phyloP scores from a whole-genome alignment of 2,329 filamentous ascomycete genomes.

The Rutstroemia sp. region DNA sequence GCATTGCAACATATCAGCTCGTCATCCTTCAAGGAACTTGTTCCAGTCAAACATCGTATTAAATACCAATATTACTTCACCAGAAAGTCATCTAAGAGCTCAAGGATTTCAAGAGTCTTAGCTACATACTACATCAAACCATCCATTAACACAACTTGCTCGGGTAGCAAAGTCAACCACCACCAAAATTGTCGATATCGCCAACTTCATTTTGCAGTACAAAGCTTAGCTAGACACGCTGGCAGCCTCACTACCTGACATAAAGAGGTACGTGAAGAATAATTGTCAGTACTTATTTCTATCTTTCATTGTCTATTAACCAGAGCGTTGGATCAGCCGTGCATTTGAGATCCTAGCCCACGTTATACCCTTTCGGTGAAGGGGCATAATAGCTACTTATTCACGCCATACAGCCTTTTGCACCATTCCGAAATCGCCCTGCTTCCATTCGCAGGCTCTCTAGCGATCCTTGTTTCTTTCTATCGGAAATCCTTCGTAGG shows the following conservation, averaged over 20 bases:
- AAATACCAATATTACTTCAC: slow-evolving; percentile 5
- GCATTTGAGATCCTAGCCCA: slow-evolving; percentile 9
- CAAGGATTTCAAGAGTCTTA: neutral
- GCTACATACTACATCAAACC: neutral
- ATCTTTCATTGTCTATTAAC: slow-evolving; percentile 8
- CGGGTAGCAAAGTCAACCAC: neutral
- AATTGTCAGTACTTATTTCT: slow-evolving; percentile 3
- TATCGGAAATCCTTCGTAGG: slow-evolving; percentile 8
- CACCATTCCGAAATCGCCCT: slow-evolving; percentile 7
- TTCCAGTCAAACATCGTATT: slow-evolving; percentile 1
- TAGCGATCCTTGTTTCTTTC: slow-evolving; percentile 5
- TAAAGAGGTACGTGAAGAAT: neutral
- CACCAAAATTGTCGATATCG: neutral
- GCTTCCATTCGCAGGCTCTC: neutral
- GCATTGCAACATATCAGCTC: neutral
- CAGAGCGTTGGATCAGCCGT: slow-evolving; percentile 14
- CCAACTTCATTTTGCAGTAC: neutral
- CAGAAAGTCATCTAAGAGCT: neutral
- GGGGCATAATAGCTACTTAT: slow-evolving; percentile 1
- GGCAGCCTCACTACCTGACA: neutral
- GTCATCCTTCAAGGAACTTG: neutral
- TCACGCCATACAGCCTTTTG: neutral
- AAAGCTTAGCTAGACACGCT: neutral
- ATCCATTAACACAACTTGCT: neutral
- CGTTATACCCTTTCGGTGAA: slow-evolving; percentile 10